These are phyloP conservation scores for Macaranga tanarius DNA, from an alignment of 441 rosid species.

Conservation along the genomic window DNA sequence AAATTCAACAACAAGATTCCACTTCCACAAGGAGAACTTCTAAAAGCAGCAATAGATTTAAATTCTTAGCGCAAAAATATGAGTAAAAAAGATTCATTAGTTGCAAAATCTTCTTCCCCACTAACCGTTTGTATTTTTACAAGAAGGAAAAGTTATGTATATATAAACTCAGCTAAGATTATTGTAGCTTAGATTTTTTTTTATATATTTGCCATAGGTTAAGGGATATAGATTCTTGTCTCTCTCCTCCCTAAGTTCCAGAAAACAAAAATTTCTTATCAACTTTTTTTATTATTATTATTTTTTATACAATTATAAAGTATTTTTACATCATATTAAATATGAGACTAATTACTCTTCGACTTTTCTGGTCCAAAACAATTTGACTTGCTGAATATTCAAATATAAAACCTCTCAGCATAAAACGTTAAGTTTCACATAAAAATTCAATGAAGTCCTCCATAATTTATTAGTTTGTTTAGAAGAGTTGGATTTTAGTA, in stretches of 20 bases:
- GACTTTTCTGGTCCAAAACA: no score
- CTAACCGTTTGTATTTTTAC: background rate
- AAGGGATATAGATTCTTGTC: no score
- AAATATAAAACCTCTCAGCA: no score
- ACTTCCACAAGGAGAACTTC: constrained; percentile 93
- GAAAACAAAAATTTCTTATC: background rate
- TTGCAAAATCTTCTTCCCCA: background rate
- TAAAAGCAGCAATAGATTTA: constrained; percentile 24
- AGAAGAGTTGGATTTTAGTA: background rate
- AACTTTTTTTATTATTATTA: no score
- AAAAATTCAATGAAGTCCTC: no score
- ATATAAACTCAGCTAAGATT: background rate
- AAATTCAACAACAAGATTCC: constrained; percentile 75
- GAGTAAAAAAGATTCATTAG: background rate
- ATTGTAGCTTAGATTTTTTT: background rate
- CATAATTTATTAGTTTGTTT: background rate
- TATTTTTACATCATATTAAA: no score
- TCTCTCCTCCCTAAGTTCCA: no score
- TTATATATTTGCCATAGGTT: no score
- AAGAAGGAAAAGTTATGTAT: background rate
- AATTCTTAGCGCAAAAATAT: background rate
- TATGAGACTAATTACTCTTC: no score
- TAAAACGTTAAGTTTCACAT: no score
- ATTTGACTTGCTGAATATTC: no score
- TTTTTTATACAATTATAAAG: no score